phyloP scores from a whole-genome alignment of 2,329 filamentous ascomycete species.

The Juglanconis sp. region DNA sequence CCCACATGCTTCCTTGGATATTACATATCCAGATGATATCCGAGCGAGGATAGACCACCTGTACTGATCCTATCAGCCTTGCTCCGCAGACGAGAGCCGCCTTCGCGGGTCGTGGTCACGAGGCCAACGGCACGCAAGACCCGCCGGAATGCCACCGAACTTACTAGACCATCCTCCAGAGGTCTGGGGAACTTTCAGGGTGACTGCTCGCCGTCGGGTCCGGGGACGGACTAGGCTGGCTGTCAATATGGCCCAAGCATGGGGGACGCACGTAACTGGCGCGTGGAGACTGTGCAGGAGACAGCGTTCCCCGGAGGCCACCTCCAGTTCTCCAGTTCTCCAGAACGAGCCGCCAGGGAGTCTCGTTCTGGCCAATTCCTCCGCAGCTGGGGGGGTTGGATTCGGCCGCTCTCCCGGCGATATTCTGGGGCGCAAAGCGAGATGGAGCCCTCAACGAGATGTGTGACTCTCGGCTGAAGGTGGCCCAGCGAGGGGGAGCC shows the following conservation, averaged over 20 bases:
- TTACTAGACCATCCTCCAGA: not conserved
- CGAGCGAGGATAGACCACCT: not conserved
- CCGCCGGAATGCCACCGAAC: slow-evolving; percentile 11
- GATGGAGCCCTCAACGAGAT: not conserved
- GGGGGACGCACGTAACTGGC: not conserved
- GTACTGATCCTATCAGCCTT: not conserved
- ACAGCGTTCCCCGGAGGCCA: not conserved
- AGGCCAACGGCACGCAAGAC: not conserved
- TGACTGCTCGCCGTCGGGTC: not conserved
- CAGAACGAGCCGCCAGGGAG: not conserved
- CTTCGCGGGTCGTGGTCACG: not conserved
- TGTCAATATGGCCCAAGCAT: not conserved
- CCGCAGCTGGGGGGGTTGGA: not conserved
- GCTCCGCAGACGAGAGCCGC: not conserved
- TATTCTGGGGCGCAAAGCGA: slow-evolving; percentile 12
- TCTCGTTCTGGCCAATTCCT: not conserved
- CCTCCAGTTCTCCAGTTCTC: not conserved
- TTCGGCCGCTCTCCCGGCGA: slow-evolving; percentile 17
- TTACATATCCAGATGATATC: not conserved
- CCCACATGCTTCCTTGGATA: not conserved
- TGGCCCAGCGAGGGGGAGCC: not conserved
- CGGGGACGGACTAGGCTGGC: not conserved
- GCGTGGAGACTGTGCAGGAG: not conserved
- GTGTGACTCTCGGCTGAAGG: not conserved
- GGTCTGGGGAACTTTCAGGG: not conserved